phyloP scores from a whole-genome alignment of 2,329 filamentous ascomycete genomes.

The Trichoderma simmonsii region DNA sequence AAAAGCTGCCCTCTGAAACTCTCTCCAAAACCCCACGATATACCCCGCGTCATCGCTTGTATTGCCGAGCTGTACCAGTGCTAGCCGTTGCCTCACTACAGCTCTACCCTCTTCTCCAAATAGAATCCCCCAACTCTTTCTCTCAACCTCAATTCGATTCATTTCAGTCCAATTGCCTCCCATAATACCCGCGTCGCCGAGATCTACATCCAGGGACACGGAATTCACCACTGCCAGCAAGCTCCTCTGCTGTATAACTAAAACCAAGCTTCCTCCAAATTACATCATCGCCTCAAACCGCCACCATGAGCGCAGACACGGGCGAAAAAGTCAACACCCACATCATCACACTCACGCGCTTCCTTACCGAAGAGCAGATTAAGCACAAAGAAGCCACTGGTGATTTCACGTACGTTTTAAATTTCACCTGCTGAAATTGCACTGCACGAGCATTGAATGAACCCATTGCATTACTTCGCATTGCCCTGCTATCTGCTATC shows the following conservation, averaged over 20 bases:
- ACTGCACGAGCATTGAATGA: background rate
- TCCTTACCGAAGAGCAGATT: conserved; percentile 91
- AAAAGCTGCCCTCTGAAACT: conserved; percentile 16
- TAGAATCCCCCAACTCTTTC: background rate
- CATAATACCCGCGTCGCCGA: background rate
- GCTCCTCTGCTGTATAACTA: background rate
- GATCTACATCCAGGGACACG: background rate
- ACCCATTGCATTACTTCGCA: background rate
- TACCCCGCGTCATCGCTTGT: conserved; percentile 14
- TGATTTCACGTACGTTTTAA: conserved; percentile 82
- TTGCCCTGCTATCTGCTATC: background rate
- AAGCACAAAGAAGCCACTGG: conserved; percentile 94
- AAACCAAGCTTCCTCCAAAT: conserved; percentile 6
- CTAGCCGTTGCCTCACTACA: background rate
- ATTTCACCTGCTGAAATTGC: background rate
- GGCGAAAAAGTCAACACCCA: conserved; percentile 88
- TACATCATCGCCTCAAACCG: conserved; percentile 17
- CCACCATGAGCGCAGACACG: conserved; percentile 34
- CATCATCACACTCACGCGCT: conserved; percentile 92
- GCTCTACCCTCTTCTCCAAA: background rate
- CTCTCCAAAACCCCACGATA: conserved; percentile 14
- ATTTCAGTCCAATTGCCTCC: background rate
- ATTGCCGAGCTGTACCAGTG: background rate
- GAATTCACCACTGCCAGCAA: background rate
- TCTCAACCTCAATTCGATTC: background rate